Base-by-base conservation (phyloP, 2,329 filamentous ascomycete genomes). In the Pestalotiopsis sp. region DNA sequence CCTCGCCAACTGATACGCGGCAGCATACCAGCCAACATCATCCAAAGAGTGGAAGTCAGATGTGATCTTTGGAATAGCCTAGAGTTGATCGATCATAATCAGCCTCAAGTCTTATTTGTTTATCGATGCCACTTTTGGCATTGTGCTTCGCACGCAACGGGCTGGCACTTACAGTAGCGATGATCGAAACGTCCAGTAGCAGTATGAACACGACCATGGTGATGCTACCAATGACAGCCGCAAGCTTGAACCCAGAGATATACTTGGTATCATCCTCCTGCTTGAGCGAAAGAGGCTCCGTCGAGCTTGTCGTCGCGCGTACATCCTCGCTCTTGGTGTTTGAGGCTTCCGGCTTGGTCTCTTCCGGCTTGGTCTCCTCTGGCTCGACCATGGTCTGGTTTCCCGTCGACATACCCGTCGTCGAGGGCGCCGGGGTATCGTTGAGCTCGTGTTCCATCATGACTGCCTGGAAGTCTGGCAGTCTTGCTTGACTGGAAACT, bases 131-230 rank as follows among this genome's bases (percentile, higher is more conserved):
- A 39, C 6, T 13, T 36, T 13, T 36, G 9, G 20, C 4, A 4
- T 3, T 2, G 14, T 3, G 13, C n/a, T 39, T 11, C 2, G 12
- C 13, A 9, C n/a, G 4, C n/a, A 6, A n/a, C 31, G 2, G 1
- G 7, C 11, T 11, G 45, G 20, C 14, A 58, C 64, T 65, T 70
- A 82, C 86, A 7, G 87, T 88, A 11, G 82, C 79, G 66, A 89
- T 80, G 64, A 89, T 87, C 0, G 86, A 86, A 45, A 81, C 83
- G 67, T 88, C 87, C 3, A 88, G 70, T 70, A 87, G 72, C 75
- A 85, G 81, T 20, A 86, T 71, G 68, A 87, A 87, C 13, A 80
- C 79, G 4, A 80, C 81, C 5, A 84, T 69, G 0, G 82, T 84
- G 14, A 86, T 74, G 2, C 77, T 76, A 4, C 69, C 68, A 17